A percentile compares a stretch with the other conserved stretches of the same genome.
These are phyloP conservation scores for Xylaria intraflava DNA, from an alignment of 495 filamentous ascomycete species.

Conservation along the genomic window DNA sequence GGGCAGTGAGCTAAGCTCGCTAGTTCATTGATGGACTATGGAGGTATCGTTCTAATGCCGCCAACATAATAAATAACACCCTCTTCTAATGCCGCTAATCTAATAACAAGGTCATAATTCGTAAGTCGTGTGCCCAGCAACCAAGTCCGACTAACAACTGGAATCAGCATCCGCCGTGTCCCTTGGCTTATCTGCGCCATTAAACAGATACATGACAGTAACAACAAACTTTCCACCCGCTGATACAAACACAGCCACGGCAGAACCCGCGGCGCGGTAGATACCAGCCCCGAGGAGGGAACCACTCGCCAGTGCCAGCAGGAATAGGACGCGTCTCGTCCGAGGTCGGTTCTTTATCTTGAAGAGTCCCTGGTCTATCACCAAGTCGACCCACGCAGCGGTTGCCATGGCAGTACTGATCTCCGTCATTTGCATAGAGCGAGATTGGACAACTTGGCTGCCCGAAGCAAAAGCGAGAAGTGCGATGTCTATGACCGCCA, in stretches of 20 bases:
- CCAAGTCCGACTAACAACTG: conserved; percentile 16
- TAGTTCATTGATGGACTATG: background rate
- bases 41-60: too few species aligned
- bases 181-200: conserved; percentile 30
- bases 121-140: background rate
- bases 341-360: conserved; percentile 40
- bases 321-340: conserved; percentile 47
- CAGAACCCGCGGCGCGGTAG: conserved; percentile 35
- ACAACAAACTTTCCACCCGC: conserved; percentile 42
- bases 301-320: conserved; percentile 43
- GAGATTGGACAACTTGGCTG: conserved; percentile 51
- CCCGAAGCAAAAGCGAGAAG: conserved; percentile 52
- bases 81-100: background rate
- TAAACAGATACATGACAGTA: conserved; percentile 40
- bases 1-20: too few species aligned
- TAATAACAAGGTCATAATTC: background rate
- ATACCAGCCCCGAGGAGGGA: conserved; percentile 49
- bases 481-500: conserved; percentile 39
- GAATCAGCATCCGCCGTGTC: conserved; percentile 6
- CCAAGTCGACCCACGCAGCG: conserved; percentile 55
- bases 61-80: background rate
- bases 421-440: conserved; percentile 51
- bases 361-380: conserved; percentile 47
- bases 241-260: conserved; percentile 35
- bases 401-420: conserved; percentile 65